Conservation (phyloP, 2,329 filamentous ascomycete genomes). For the Apiospora saccharicola region DNA sequence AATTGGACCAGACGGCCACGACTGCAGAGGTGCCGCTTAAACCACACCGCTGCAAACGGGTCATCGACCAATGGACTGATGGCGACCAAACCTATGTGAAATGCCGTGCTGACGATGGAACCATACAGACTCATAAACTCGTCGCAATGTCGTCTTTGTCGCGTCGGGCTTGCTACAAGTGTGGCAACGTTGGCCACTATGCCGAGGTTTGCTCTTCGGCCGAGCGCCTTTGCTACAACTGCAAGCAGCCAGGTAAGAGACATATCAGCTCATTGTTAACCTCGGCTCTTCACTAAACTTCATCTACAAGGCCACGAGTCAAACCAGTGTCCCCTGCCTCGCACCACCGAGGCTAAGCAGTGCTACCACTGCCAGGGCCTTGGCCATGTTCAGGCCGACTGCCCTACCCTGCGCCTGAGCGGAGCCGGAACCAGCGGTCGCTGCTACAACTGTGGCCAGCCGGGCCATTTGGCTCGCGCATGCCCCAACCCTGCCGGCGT, state of each 20-base stretch:
- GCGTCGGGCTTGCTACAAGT: slow-evolving; percentile 84
- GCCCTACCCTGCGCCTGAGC: slow-evolving; percentile 92
- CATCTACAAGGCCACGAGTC: slow-evolving; percentile 81
- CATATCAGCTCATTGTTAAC: background rate
- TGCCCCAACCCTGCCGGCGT: slow-evolving; percentile 78
- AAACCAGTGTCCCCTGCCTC: slow-evolving; percentile 94
- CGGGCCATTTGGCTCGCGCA: slow-evolving; percentile 90
- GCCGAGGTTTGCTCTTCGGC: slow-evolving; percentile 95
- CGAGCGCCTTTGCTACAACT: slow-evolving; percentile 99
- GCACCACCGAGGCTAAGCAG: slow-evolving; percentile 98
- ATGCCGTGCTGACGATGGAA: slow-evolving; percentile 46
- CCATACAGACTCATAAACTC: slow-evolving; percentile 36
- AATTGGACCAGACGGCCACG: slow-evolving; percentile 32
- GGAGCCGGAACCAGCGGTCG: slow-evolving; percentile 82
- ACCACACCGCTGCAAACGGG: slow-evolving; percentile 45
- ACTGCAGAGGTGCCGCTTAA: slow-evolving; percentile 32
- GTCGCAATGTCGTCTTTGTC: slow-evolving; percentile 78
- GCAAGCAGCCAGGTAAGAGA: slow-evolving; percentile 79
- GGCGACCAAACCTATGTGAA: slow-evolving; percentile 41
- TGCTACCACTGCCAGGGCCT: slow-evolving; percentile 99
- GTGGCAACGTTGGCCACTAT: slow-evolving; percentile 82
- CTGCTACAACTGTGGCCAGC: slow-evolving; percentile 96
- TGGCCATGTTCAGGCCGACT: slow-evolving; percentile 98
- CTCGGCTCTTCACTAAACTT: background rate
- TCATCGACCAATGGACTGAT: slow-evolving; percentile 34